phyloP scores from a whole-genome alignment of 805 yeast genomes.

The Diddensiella caesifluorescens region DNA sequence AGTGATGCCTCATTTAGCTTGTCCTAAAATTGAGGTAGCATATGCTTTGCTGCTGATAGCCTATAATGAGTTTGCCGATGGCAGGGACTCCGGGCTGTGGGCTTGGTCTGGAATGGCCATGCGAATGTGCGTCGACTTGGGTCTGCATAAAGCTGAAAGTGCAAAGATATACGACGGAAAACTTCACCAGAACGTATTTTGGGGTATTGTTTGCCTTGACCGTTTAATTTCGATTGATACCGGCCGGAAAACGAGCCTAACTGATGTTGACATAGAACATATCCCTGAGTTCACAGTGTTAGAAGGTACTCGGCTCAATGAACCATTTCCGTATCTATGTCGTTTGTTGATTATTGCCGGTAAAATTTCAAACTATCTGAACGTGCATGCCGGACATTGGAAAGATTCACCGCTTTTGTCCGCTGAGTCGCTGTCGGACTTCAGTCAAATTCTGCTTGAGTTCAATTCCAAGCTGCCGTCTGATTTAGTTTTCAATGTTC shows the following conservation, averaged over 20 bases:
- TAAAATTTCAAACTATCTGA: slow-evolving; percentile 25
- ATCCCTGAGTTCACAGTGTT: slow-evolving; percentile 11
- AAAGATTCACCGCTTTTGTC: neutral
- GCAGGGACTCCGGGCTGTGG: slow-evolving; percentile 29
- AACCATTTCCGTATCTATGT: slow-evolving; percentile 28
- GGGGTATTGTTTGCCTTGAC: slow-evolving; percentile 27
- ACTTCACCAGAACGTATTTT: slow-evolving; percentile 24
- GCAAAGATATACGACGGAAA: slow-evolving; percentile 13
- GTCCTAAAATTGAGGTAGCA: slow-evolving; percentile 26
- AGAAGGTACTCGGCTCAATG: slow-evolving; percentile 12
- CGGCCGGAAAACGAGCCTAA: slow-evolving; percentile 24
- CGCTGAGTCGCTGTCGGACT: slow-evolving; percentile 8
- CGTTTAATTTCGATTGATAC: slow-evolving; percentile 27
- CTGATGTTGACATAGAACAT: slow-evolving; percentile 23
- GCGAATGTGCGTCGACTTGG: slow-evolving; percentile 28
- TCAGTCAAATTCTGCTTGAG: slow-evolving; percentile 24
- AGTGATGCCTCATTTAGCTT: slow-evolving; percentile 24
- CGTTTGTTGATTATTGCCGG: slow-evolving; percentile 23
- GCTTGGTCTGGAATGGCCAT: slow-evolving; percentile 30
- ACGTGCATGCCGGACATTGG: slow-evolving; percentile 13
- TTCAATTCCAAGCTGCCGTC: slow-evolving; percentile 24
- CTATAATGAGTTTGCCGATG: slow-evolving; percentile 27
- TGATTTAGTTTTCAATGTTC: slow-evolving; percentile 25
- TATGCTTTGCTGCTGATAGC: slow-evolving; percentile 27
- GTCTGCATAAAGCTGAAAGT: slow-evolving; percentile 22